Base-by-base conservation (phyloP, 352 stramenopile genomes). In the Hyaloperonospora brassicae region DNA sequence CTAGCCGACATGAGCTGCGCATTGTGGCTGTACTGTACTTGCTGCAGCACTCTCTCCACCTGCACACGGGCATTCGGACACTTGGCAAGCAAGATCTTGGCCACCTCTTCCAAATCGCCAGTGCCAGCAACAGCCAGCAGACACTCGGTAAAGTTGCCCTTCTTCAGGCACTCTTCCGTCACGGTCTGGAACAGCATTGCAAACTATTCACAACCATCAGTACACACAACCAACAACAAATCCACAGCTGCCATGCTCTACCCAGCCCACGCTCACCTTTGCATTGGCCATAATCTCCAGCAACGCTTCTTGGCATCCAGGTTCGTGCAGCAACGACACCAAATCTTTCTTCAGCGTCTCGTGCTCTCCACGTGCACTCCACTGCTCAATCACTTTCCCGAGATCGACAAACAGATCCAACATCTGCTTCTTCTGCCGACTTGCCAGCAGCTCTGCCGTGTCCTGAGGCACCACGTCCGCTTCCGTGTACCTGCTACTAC, bases 351-450 rank as follows among this genome's bases (percentile, higher is more conserved):
- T 89, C 13, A 91, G 59, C 44, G 63, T 72, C 39, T 72, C 62
- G 48, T 85, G 71, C 25, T 89, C 71, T 11, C 56, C 66, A 38
- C 49, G 70, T 7, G 76, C 72, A 30, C 79, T 63, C 81, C 79
- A 91, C 25, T 87, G 82, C 48, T 88, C 76, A 17, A 91, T 59
- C 12, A 91, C 57, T 30, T 87, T 85, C 47, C 75, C 78, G n/a
- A 91, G 48, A 41, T 91, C 81, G 22, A 86, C 69, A 53, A 91
- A 89, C 7, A 91, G 49, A 34, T 81, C 73, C 55, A 73, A 70
- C 60, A 84, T 77, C 48, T 84, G 78, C 34, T 72, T 79, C 47
- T 78, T 83, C 49, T 87, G 73, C 55, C 85, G 68, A 25, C 56
- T 74, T 4, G 65, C 72, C 38, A 86, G 60, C 41, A 76, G 67